Percentiles rank a stretch among this genome's conserved stretches.
These are phyloP conservation scores for Coniella vitis DNA, from an alignment of 2,329 filamentous ascomycete genomes.

Conservation along the genomic window DNA sequence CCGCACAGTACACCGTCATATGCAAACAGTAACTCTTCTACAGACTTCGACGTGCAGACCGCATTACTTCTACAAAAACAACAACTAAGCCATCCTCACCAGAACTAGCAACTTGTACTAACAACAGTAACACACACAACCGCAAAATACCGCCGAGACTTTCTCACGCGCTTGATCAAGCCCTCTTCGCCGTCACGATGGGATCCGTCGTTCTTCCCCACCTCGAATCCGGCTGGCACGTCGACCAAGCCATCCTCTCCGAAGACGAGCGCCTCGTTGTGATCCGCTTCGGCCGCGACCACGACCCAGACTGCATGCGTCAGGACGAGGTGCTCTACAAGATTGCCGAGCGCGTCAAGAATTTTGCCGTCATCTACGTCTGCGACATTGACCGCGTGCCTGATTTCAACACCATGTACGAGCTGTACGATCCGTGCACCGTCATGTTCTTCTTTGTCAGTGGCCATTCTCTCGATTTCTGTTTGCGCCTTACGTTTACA, in stretches of 20 bases:
- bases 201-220: constrained; percentile 91
- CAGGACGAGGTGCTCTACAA: constrained; percentile 92
- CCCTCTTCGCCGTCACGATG: constrained; percentile 29
- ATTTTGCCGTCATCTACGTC: constrained; percentile 86
- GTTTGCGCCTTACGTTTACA: too few relatives aligned
- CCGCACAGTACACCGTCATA: too few relatives aligned
- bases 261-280: constrained; percentile 72
- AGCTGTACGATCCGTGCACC: constrained; percentile 66
- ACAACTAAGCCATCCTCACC: neutral
- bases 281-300: constrained; percentile 87
- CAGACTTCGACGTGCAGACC: neutral
- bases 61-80: neutral
- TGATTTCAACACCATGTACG: constrained; percentile 96
- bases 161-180: too few relatives aligned
- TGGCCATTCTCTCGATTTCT: neutral
- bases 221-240: constrained; percentile 89
- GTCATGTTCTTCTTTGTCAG: constrained; percentile 75
- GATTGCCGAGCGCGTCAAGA: constrained; percentile 89
- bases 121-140: neutral
- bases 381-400: constrained; percentile 88
- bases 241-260: constrained; percentile 85
- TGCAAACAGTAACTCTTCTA: neutral
- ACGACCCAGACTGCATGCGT: constrained; percentile 65
- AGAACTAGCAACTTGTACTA: too few relatives aligned
- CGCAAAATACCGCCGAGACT: neutral